Conservation (phyloP, 306 rosid genomes). For the Hippophae gyantsensis region DNA sequence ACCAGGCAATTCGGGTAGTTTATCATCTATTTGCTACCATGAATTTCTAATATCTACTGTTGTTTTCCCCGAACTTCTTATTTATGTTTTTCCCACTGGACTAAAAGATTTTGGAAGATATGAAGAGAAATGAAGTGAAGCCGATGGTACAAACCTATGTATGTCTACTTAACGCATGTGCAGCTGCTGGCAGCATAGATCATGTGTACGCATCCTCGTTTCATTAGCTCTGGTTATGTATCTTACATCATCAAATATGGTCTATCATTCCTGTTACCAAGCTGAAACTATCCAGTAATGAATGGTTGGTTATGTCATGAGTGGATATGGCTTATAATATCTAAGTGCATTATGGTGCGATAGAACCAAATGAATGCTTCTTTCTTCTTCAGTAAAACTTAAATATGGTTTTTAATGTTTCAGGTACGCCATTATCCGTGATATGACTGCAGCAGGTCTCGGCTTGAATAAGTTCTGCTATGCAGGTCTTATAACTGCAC, state of each 20-base stretch:
- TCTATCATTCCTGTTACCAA: too few relatives aligned
- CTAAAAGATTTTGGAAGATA: conserved; percentile 77
- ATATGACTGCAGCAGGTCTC: conserved; percentile 96
- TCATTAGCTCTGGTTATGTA: background rate
- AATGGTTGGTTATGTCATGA: too few relatives aligned
- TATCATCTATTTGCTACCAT: background rate
- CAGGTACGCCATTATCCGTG: conserved; percentile 86
- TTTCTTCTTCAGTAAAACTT: background rate
- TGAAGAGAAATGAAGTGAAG: conserved; percentile 67
- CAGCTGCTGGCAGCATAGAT: conserved; percentile 71
- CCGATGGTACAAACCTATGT: conserved; percentile 71
- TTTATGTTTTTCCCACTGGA: conserved; percentile 4
- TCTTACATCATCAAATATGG: background rate
- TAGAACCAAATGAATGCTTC: too few relatives aligned
- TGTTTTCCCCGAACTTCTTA: background rate
- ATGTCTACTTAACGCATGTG: conserved; percentile 88
- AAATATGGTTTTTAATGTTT: conserved; percentile 16
- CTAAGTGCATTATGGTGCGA: too few relatives aligned
- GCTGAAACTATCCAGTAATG: too few relatives aligned
- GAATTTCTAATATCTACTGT: background rate
- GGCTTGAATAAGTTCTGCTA: conserved; percentile 87
- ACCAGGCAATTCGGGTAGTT: conserved; percentile 67
- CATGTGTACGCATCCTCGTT: conserved; percentile 54
- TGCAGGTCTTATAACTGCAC: conserved; percentile 77
- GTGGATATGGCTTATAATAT: too few relatives aligned